Percentiles rank a stretch among this genome's conserved stretches.
Conservation (phyloP, 2,329 filamentous ascomycete species). For the Monosporascus sp. region DNA sequence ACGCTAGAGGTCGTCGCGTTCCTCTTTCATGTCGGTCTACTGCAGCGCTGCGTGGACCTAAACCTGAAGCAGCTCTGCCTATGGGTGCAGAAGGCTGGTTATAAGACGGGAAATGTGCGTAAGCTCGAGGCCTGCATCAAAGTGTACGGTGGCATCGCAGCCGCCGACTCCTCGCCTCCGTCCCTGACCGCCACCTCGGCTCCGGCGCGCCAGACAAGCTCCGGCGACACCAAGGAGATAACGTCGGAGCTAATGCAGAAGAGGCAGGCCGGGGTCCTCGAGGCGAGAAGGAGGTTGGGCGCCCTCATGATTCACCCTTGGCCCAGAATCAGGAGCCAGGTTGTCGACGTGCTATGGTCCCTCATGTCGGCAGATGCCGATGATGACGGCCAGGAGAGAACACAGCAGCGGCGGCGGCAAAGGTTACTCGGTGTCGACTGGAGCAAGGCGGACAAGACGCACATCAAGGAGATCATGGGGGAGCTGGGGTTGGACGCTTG, state of each 20-base stretch:
- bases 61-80: constrained; percentile 59
- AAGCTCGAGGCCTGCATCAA: constrained; percentile 78
- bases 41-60: constrained; percentile 34
- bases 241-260: constrained; percentile 16
- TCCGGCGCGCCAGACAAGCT: neutral
- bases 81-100: constrained; percentile 71
- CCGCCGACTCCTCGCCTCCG: neutral
- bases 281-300: constrained; percentile 63
- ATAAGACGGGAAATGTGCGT: constrained; percentile 75
- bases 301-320: constrained; percentile 77
- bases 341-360: constrained; percentile 57
- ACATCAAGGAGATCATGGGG: constrained; percentile 38
- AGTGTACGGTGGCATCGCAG: constrained; percentile 68
- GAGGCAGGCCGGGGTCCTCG: constrained; percentile 41
- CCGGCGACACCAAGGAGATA: constrained; percentile 8
- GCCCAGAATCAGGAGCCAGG: constrained; percentile 61
- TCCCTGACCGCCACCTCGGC: neutral
- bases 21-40: constrained; percentile 60
- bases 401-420: constrained; percentile 11
- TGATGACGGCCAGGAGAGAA: constrained; percentile 16
- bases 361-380: constrained; percentile 28
- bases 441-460: constrained; percentile 46
- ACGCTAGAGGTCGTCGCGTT: constrained; percentile 74
- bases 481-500: constrained; percentile 33
- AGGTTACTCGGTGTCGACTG: constrained; percentile 52